These are phyloP conservation scores for Solanum chilense DNA, from an alignment of 257 asterid genomes.

Conservation along the genomic window DNA sequence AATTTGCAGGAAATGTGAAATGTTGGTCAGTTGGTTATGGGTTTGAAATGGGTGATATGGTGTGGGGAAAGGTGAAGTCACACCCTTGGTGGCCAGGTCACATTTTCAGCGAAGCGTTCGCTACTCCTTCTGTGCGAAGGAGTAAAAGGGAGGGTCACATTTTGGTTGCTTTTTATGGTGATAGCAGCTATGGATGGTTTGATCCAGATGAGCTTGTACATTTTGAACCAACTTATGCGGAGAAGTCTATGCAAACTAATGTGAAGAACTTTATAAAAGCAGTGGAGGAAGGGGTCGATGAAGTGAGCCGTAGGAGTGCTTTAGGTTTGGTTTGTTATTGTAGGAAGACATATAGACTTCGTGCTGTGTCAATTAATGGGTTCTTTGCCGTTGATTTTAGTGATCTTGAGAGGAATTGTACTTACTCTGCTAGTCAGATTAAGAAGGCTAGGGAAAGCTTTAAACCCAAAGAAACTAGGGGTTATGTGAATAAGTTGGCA, in stretches of 20 bases:
- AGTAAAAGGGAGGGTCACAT: conserved; percentile 67
- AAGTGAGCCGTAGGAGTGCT: conserved; percentile 56
- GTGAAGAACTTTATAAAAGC: conserved; percentile 52
- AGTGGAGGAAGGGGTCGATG: conserved; percentile 84
- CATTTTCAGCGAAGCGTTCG: conserved; percentile 58
- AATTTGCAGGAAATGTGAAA: conserved; percentile 33
- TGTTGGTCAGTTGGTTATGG: conserved; percentile 49
- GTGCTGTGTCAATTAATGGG: conserved; percentile 44
- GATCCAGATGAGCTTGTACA: conserved; percentile 71
- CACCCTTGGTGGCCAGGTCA: conserved; percentile 99
- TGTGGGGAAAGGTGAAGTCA: conserved; percentile 97
- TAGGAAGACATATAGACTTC: conserved; percentile 47
- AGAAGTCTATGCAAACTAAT: conserved; percentile 59
- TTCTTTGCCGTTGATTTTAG: conserved; percentile 56
- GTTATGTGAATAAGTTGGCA: conserved; percentile 44
- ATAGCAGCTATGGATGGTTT: conserved; percentile 93
- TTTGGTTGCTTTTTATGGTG: conserved; percentile 92
- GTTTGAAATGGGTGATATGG: conserved; percentile 85
- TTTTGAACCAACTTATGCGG: conserved; percentile 56
- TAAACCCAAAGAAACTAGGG: conserved; percentile 47
- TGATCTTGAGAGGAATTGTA: conserved; percentile 45
- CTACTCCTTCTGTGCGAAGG: conserved; percentile 57
- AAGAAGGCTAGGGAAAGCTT: conserved; percentile 54
- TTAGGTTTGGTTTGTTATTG: conserved; percentile 77
- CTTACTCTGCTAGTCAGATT: conserved; percentile 53